phyloP scores from a whole-genome alignment of 2,329 filamentous ascomycete species.

The Trichoderma polysporum region DNA sequence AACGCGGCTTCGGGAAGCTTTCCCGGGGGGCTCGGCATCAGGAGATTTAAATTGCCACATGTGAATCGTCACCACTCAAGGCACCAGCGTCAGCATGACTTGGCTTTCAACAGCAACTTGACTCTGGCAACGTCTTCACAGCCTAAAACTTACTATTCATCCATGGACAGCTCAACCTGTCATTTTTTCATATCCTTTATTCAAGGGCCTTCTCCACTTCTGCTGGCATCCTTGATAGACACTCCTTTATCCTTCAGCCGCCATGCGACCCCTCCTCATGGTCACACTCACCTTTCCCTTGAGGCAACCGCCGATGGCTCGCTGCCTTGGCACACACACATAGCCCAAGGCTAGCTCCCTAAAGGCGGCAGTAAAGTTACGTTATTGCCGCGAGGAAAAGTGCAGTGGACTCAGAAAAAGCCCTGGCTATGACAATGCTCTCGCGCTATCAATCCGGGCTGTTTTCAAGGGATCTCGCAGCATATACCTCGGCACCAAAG shows the following conservation, averaged over 20 bases:
- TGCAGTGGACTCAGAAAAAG: slow-evolving; percentile 26
- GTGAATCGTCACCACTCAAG: background rate
- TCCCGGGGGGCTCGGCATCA: slow-evolving; percentile 34
- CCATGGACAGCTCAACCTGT: slow-evolving; percentile 41
- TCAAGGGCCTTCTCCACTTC: slow-evolving; percentile 19
- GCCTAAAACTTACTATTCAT: slow-evolving; percentile 15
- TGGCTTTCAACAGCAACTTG: slow-evolving; percentile 34
- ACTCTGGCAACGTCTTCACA: background rate
- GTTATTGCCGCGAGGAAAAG: slow-evolving; percentile 40
- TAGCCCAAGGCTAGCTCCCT: slow-evolving; percentile 24
- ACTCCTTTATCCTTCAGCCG: background rate
- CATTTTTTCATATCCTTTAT: slow-evolving; percentile 23
- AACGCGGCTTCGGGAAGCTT: slow-evolving; percentile 56
- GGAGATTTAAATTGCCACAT: background rate
- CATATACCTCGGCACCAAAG: background rate
- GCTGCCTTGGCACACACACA: background rate
- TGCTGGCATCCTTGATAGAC: slow-evolving; percentile 2
- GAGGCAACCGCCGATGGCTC: background rate
- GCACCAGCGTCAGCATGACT: slow-evolving; percentile 1
- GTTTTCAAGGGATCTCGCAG: slow-evolving; percentile 22
- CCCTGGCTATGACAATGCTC: slow-evolving; percentile 49
- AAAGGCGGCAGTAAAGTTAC: slow-evolving; percentile 48
- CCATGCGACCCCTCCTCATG: background rate
- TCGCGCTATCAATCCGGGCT: slow-evolving; percentile 46
- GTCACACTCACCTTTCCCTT: slow-evolving; percentile 1